Conservation (phyloP, 768 basidiomycete species). For the Candolleomyces efflorescens region DNA sequence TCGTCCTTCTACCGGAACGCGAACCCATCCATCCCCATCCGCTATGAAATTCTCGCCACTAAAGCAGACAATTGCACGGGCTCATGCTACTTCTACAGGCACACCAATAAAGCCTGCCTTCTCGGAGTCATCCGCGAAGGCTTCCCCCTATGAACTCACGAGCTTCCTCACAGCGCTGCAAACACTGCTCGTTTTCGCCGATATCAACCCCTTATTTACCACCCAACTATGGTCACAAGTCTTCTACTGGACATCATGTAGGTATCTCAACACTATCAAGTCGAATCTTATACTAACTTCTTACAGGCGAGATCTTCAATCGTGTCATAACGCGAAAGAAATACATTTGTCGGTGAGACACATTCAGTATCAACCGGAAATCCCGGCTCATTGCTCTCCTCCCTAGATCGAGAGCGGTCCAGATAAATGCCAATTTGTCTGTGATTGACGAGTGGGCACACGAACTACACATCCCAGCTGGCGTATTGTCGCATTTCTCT, state of each 20-base stretch:
- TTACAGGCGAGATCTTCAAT: conserved; percentile 78
- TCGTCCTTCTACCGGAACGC: conserved; percentile 52
- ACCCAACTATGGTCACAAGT: conserved; percentile 95
- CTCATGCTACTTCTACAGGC: conserved; percentile 39
- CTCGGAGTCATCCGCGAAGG: conserved; percentile 36
- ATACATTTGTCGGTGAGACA: conserved; percentile 76
- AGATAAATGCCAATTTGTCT: conserved; percentile 84
- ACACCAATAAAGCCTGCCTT: conserved; percentile 50
- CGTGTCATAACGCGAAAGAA: conserved; percentile 88
- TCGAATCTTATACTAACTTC: conserved; percentile 2
- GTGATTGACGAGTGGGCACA: conserved; percentile 91
- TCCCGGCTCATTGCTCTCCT: background rate
- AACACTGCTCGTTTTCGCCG: conserved; percentile 76
- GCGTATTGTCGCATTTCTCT: conserved; percentile 75
- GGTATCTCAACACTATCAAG: conserved; percentile 22
- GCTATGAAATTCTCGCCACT: conserved; percentile 63
- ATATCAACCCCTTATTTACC: conserved; percentile 84
- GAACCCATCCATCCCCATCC: conserved; percentile 38
- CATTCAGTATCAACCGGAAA: background rate
- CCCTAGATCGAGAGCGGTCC: conserved; percentile 74
- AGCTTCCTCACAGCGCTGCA: conserved; percentile 84
- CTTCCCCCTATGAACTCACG: conserved; percentile 55
- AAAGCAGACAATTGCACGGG: conserved; percentile 56
- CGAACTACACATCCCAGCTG: conserved; percentile 71
- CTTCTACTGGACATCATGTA: conserved; percentile 97